Evolutionary conservation across 148 eudicot species (phyloP), one percentile per base, ranked within the genome.

Genomic region (Rhododendron ferrugineum): DNA sequence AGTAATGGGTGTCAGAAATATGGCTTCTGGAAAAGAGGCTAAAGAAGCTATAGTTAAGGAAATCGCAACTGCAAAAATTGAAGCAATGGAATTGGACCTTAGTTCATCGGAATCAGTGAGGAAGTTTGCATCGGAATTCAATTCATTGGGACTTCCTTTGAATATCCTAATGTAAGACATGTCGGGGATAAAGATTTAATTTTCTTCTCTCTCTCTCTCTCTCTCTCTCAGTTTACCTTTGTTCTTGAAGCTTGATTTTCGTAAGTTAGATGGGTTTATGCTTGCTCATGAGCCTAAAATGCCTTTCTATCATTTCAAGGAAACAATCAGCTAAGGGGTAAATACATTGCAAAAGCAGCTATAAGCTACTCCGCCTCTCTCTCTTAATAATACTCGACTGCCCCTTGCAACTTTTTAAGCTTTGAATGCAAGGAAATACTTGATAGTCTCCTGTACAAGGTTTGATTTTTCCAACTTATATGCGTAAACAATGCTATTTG

Each of bases 61-160:
- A 83, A 87, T 93, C 82, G 95, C 98, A 20, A 44, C 88, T 40
- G 98, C 96, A 28, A 94, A 91, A 87, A 84, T 95, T 79, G 98
- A 95, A 84, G 87, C 93, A 54, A 88, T 95, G 93, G 98, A 95
- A 87, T 89, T 95, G 90, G 98, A 95, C 89, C 93, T 93, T 85
- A 91, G 91, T 86, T 94, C 98, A 23, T 86, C 90, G 88, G 88
- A 92, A 68, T 94, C 98, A 44, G 93, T 95, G 15, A 91, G 90
- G 86, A 89, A 89, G 74, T 95, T 95, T 76, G 95, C 93, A 54
- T 92, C 92, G n/a, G 89, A 93, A 2, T 94, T 91, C 84, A 90
- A 83, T 78, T 89, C 95, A 22, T 85, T 88, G 5, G 90, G 90
- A 56, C 93, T 86, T 56, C 90, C 98, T 68, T 86, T 95, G 75